Percentiles rank a stretch among this genome's conserved stretches.
Evolutionary conservation across 495 filamentous ascomycete genomes (phyloP).

Genomic region (Extremus antarcticus): DNA sequence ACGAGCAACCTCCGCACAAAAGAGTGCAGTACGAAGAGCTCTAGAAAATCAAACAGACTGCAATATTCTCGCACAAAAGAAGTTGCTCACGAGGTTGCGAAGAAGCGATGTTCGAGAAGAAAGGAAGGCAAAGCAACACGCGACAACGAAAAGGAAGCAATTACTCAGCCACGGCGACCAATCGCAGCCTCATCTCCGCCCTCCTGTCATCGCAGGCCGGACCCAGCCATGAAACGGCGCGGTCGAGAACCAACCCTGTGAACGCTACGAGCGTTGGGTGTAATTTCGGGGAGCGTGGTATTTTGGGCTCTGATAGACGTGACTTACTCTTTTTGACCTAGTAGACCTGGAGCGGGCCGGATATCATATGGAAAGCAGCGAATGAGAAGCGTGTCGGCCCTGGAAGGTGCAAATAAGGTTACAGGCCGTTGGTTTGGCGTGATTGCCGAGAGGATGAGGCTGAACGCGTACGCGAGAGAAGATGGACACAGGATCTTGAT

Average conservation of each 20-base stretch:
- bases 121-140: too few species aligned
- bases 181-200: too few species aligned
- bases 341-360: not conserved
- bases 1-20: not conserved
- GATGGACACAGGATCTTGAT: too few species aligned
- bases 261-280: not conserved
- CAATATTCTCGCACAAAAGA: too few species aligned
- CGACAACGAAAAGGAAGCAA: too few species aligned
- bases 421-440: not conserved
- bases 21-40: not conserved
- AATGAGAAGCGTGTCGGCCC: not conserved
- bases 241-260: too few species aligned
- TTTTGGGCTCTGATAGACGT: not conserved
- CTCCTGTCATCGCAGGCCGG: too few species aligned
- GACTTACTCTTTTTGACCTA: not conserved
- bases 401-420: not conserved
- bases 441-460: not conserved
- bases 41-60: too few species aligned
- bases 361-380: not conserved
- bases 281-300: not conserved
- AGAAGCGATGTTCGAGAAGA: too few species aligned
- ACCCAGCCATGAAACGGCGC: too few species aligned
- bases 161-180: too few species aligned
- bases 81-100: too few species aligned
- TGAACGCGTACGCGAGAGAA: not conserved